These are phyloP conservation scores for Beauveria sp. DNA, from an alignment of 2,329 filamentous ascomycete genomes.

Conservation along the genomic window DNA sequence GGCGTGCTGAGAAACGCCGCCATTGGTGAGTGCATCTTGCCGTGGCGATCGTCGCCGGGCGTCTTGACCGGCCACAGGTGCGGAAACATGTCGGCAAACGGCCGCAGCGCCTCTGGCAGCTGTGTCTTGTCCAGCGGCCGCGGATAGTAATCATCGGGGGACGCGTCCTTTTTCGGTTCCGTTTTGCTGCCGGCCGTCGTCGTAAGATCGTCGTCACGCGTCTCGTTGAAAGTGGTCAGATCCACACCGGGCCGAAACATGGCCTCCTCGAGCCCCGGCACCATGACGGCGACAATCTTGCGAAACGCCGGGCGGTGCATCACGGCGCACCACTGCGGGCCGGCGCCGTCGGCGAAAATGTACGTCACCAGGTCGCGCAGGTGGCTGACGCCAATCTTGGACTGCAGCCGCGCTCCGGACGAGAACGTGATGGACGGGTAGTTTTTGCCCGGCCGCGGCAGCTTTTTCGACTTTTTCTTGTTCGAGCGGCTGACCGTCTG, in stretches of 20 bases:
- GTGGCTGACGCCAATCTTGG: slow-evolving; percentile 54
- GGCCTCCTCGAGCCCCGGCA: slow-evolving; percentile 80
- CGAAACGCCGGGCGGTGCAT: slow-evolving; percentile 55
- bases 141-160: slow-evolving; percentile 54
- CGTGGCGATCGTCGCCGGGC: slow-evolving; percentile 74
- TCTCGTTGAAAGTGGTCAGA: slow-evolving; percentile 37
- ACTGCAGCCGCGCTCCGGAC: slow-evolving; percentile 48
- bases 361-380: slow-evolving; percentile 58
- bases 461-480: slow-evolving; percentile 52
- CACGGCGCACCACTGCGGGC: slow-evolving; percentile 59
- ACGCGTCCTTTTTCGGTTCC: slow-evolving; percentile 22
- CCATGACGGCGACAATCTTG: slow-evolving; percentile 84
- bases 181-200: slow-evolving; percentile 15
- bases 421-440: slow-evolving; percentile 56
- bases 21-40: slow-evolving; percentile 78
- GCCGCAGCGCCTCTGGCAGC: slow-evolving; percentile 48
- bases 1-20: slow-evolving; percentile 75
- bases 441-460: slow-evolving; percentile 46
- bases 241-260: slow-evolving; percentile 68
- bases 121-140: slow-evolving; percentile 41
- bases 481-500: slow-evolving; percentile 44
- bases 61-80: slow-evolving; percentile 86
- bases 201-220: slow-evolving; percentile 19
- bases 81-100: slow-evolving; percentile 74
- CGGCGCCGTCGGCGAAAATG: slow-evolving; percentile 56